Evolutionary conservation across 176 grass and related monocot species (phyloP).

Genomic region (Rhynchospora tenuis): DNA sequence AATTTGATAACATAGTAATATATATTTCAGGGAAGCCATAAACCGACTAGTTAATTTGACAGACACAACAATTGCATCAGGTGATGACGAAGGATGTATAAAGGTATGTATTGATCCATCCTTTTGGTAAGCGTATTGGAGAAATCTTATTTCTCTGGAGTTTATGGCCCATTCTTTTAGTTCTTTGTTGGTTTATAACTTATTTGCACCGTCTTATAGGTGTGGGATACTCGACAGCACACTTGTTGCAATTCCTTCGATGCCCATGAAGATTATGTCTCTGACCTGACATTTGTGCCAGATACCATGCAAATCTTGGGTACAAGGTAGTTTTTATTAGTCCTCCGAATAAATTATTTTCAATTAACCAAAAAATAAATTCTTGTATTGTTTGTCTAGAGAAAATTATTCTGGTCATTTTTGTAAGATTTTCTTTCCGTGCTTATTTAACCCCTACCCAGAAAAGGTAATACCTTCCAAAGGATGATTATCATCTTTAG

Average conservation of each 20-base stretch:
- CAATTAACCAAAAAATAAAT: neutral
- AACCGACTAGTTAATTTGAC: constrained; percentile 83
- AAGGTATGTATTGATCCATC: constrained; percentile 46
- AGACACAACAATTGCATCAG: constrained; percentile 71
- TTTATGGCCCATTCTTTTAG: neutral
- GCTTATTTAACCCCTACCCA: neutral
- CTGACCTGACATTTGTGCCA: constrained; percentile 67
- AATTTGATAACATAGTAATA: neutral
- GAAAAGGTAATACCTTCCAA: neutral
- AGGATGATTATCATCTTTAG: neutral
- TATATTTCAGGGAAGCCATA: constrained; percentile 46
- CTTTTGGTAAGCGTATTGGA: neutral
- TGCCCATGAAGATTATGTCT: constrained; percentile 93
- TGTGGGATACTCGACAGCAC: constrained; percentile 76
- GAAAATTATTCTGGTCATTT: neutral
- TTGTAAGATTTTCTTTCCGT: neutral
- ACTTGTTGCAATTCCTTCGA: constrained; percentile 85
- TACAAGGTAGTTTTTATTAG: constrained; percentile 43
- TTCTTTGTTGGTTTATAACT: neutral
- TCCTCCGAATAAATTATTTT: neutral
- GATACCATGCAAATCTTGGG: constrained; percentile 77
- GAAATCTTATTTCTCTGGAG: neutral
- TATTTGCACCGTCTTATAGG: constrained; percentile 36
- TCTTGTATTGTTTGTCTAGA: neutral
- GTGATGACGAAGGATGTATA: constrained; percentile 88